These are phyloP conservation scores for Eutrema heterophyllum DNA, from an alignment of 345 rosid species.

Conservation along the genomic window DNA sequence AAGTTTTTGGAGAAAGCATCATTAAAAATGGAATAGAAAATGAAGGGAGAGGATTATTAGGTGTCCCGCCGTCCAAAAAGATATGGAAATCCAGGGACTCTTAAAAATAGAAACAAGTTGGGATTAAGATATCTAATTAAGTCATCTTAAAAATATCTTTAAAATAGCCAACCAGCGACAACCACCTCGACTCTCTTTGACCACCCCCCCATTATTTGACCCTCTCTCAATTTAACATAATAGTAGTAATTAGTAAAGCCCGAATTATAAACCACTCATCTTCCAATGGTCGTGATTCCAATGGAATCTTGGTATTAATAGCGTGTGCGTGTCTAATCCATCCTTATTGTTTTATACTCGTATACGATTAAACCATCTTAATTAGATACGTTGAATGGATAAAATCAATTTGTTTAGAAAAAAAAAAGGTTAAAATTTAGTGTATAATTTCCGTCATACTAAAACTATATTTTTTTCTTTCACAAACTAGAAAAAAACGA, in stretches of 20 bases:
- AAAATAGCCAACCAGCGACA: constrained; percentile 20
- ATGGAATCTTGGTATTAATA: not conserved
- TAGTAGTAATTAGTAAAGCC: not conserved
- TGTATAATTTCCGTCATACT: not conserved
- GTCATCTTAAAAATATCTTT: no score
- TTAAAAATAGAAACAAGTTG: constrained; percentile 14
- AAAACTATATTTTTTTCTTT: no score
- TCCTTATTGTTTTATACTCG: not conserved
- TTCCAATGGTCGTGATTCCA: not conserved
- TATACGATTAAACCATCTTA: not conserved
- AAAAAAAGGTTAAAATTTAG: no score
- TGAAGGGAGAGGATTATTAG: not conserved
- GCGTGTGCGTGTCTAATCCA: constrained; percentile 6
- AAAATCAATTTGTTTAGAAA: not conserved
- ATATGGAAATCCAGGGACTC: constrained; percentile 3
- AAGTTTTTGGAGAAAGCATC: no score
- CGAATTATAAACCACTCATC: not conserved
- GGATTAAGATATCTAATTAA: constrained; percentile 16
- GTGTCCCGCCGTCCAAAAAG: constrained; percentile 25
- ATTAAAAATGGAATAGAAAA: not conserved
- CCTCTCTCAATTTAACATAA: not conserved
- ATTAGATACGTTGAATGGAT: not conserved
- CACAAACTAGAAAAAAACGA: not conserved
- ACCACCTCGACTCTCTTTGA: constrained; percentile 19
- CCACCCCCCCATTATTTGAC: constrained; percentile 12